Evolutionary conservation across 768 basidiomycete species (phyloP).

Genomic region (Rhodotorula graminis): DNA sequence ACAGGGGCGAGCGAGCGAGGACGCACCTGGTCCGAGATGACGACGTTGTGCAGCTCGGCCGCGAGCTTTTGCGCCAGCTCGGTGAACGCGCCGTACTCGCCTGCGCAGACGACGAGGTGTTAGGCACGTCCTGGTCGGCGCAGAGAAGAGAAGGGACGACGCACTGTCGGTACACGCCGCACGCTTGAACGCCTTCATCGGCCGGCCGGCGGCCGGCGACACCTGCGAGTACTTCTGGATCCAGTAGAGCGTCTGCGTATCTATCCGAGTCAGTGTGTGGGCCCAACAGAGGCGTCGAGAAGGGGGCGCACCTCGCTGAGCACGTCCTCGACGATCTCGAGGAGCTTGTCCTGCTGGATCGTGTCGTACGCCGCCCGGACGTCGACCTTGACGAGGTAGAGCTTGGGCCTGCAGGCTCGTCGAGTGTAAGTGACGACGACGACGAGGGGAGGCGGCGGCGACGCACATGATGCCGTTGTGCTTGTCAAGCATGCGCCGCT

Average conservation of each 20-base stretch:
- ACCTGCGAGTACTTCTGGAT: constrained; percentile 68
- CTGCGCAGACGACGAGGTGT: too few relatives aligned
- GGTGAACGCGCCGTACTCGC: constrained; percentile 70
- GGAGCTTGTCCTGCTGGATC: constrained; percentile 78
- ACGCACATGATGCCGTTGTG: constrained; percentile 23
- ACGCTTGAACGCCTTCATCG: constrained; percentile 9
- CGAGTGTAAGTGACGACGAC: background rate
- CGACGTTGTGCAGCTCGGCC: constrained; percentile 60
- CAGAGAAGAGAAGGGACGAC: constrained; percentile 3
- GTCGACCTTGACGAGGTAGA: constrained; percentile 96
- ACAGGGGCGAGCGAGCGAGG: background rate
- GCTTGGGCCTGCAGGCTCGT: constrained; percentile 63
- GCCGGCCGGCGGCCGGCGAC: constrained; percentile 52
- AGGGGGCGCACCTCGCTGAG: constrained; percentile 60
- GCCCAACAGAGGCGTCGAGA: too few relatives aligned
- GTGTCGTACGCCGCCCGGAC: constrained; percentile 95
- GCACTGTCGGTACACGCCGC: constrained; percentile 63
- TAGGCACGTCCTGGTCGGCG: too few relatives aligned
- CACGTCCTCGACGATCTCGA: constrained; percentile 67
- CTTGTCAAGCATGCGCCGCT: constrained; percentile 46
- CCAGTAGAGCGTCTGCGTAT: constrained; percentile 62
- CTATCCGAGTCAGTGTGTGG: background rate
- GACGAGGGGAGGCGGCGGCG: too few relatives aligned
- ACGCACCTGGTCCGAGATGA: constrained; percentile 78
- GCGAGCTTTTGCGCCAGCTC: constrained; percentile 67